A percentile compares a stretch with the other conserved stretches of the same genome.
These are phyloP conservation scores for Fraxinus americana DNA, from an alignment of 257 asterid species.

Conservation along the genomic window DNA sequence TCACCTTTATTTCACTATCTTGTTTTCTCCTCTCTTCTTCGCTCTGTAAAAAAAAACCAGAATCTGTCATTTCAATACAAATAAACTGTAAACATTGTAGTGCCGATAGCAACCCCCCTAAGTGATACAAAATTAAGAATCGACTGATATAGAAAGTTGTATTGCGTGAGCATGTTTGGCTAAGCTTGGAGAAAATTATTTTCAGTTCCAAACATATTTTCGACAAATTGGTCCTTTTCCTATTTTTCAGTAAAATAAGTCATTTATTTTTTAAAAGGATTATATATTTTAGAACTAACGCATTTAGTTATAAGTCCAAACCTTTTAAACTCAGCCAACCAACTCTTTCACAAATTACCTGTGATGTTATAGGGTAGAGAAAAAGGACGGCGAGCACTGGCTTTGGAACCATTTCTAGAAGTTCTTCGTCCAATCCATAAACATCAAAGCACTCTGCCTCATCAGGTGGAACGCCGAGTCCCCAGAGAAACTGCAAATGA, in stretches of 20 bases:
- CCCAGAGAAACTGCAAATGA: conserved; percentile 79
- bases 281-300: neutral
- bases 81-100: neutral
- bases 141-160: neutral
- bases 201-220: neutral
- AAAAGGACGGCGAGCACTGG: conserved; percentile 89
- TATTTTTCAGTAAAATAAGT: neutral
- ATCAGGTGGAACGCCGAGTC: conserved; percentile 74
- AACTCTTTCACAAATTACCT: conserved; percentile 44
- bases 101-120: neutral
- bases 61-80: conserved; percentile 24
- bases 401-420: conserved; percentile 91
- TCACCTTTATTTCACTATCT: conserved; percentile 65
- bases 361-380: conserved; percentile 77
- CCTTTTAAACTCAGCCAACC: neutral
- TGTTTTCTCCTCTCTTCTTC: conserved; percentile 82
- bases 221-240: neutral
- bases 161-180: neutral
- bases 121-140: neutral
- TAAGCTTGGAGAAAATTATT: neutral
- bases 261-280: neutral
- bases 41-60: conserved; percentile 48
- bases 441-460: conserved; percentile 95
- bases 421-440: conserved; percentile 90
- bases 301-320: neutral